Conservation (phyloP, 306 rosid species). For the Corylus americana region DNA sequence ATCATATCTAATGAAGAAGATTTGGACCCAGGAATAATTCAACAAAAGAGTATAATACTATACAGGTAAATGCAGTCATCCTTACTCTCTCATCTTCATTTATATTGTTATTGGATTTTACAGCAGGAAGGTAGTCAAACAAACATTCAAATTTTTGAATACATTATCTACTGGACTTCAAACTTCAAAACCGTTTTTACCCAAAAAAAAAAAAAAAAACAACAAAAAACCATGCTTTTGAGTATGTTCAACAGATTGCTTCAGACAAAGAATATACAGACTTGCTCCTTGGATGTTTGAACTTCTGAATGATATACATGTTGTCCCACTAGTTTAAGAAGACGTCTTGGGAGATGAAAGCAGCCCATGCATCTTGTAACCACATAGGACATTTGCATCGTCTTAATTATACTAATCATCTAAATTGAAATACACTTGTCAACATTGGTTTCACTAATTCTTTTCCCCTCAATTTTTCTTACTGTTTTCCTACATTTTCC, state of each 20-base stretch:
- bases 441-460: neutral
- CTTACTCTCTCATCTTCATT: neutral
- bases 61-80: neutral
- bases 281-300: constrained; percentile 1
- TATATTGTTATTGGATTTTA: neutral
- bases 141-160: constrained; percentile 2
- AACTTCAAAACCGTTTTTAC: neutral
- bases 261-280: neutral
- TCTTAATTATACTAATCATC: too few species aligned
- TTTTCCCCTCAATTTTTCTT: neutral
- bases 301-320: constrained; percentile 6
- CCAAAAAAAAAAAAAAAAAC: neutral
- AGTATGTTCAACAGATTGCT: neutral
- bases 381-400: constrained; percentile 10
- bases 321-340: constrained; percentile 34
- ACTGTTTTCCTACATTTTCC: neutral
- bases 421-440: neutral
- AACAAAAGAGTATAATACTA: too few species aligned
- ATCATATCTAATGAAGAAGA: too few species aligned
- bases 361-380: constrained; percentile 85
- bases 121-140: constrained; percentile 1
- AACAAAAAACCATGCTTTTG: neutral
- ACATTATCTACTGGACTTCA: neutral
- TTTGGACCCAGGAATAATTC: too few species aligned
- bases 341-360: constrained; percentile 72